A percentile compares a stretch with the other conserved stretches of the same genome.
These are phyloP conservation scores for Panicum virgatum DNA, from an alignment of 202 grass and related monocot species.

Conservation along the genomic window DNA sequence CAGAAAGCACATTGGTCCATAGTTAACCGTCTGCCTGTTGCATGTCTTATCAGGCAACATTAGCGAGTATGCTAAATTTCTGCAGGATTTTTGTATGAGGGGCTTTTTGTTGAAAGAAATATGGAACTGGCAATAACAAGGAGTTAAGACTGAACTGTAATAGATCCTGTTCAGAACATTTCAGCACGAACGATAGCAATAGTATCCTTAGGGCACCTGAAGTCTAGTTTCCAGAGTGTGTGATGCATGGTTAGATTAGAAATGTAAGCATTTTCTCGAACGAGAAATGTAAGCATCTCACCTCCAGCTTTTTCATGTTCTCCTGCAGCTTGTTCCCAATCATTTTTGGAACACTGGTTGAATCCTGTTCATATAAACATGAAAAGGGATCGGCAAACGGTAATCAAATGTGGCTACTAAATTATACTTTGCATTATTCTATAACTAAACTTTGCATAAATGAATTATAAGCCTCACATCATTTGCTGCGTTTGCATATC, in stretches of 20 bases:
- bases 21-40: conserved; percentile 21
- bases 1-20: conserved; percentile 27
- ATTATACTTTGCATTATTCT: conserved; percentile 15
- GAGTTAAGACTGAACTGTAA: not conserved
- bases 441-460: not conserved
- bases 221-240: not conserved
- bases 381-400: not conserved
- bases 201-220: not conserved
- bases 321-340: conserved; percentile 75
- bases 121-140: not conserved
- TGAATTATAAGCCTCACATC: conserved; percentile 60
- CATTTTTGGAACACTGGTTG: conserved; percentile 66
- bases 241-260: not conserved
- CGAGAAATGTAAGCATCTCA: conserved; percentile 39
- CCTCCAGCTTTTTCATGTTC: conserved; percentile 84
- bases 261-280: conserved; percentile 1
- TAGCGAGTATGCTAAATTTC: not conserved
- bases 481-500: conserved; percentile 65
- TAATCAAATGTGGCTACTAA: not conserved
- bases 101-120: conserved; percentile 16
- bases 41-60: not conserved
- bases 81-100: not conserved
- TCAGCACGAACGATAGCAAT: not conserved
- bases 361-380: conserved; percentile 57
- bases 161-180: conserved; percentile 17